Percentiles rank a stretch among this genome's conserved stretches.
Conservation (phyloP, 495 filamentous ascomycete genomes). For the Hyaloscypha variabilis region DNA sequence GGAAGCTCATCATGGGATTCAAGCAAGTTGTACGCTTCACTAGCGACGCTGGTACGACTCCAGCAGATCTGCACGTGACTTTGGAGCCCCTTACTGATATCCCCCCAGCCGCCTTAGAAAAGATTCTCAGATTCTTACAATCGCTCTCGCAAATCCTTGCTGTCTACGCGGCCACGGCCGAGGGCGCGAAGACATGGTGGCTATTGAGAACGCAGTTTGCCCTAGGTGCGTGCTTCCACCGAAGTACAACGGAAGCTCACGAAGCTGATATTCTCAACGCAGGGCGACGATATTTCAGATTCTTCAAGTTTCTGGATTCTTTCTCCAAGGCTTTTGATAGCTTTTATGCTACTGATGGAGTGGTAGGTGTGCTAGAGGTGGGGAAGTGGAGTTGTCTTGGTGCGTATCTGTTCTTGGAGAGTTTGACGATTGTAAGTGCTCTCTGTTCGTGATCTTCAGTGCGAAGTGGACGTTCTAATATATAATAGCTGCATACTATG, state of each 20-base stretch:
- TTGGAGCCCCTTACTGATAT: neutral
- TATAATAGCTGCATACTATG: constrained; percentile 49
- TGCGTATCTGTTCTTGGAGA: constrained; percentile 51
- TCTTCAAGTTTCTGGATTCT: constrained; percentile 65
- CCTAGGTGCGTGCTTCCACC: constrained; percentile 17
- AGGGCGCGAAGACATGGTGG: constrained; percentile 26
- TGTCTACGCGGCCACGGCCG: constrained; percentile 33
- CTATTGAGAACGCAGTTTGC: constrained; percentile 23
- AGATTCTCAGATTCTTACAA: constrained; percentile 64
- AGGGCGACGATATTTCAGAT: constrained; percentile 60
- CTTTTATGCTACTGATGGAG: neutral
- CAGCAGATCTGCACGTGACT: constrained; percentile 6
- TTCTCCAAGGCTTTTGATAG: constrained; percentile 49
- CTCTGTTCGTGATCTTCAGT: constrained; percentile 1
- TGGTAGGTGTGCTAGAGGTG: constrained; percentile 36
- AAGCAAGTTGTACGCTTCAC: constrained; percentile 28
- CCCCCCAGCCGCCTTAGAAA: constrained; percentile 58
- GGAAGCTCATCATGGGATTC: constrained; percentile 22
- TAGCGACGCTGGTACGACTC: constrained; percentile 21
- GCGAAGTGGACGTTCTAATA: constrained; percentile 16
- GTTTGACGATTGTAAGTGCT: constrained; percentile 37
- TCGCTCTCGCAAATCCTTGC: constrained; percentile 51
- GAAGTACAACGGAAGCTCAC: neutral
- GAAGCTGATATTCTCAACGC: constrained; percentile 12
- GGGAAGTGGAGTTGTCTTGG: constrained; percentile 45